Evolutionary conservation across 768 basidiomycete species (phyloP).

Genomic region (Amanita phalloides): DNA sequence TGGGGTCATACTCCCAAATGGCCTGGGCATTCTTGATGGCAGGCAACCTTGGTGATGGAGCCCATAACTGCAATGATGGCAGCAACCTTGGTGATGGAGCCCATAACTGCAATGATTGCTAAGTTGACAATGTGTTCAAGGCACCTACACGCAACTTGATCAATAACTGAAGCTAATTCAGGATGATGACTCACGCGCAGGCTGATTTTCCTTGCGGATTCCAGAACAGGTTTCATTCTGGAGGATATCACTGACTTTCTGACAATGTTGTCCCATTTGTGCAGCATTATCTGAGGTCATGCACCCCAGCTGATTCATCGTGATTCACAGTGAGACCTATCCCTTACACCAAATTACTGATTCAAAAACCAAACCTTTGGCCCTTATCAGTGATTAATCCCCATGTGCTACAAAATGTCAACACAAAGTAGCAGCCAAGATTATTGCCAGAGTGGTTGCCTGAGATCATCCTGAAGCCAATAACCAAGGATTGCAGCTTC

Average conservation of each 20-base stretch:
- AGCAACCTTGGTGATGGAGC: constrained; percentile 17
- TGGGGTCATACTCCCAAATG: constrained; percentile 25
- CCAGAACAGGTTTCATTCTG: constrained; percentile 6
- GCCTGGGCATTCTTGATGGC: constrained; percentile 16
- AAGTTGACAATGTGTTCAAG: constrained; percentile 21
- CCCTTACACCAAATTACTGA: background rate
- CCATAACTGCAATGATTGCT: constrained; percentile 17
- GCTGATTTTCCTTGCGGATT: constrained; percentile 10
- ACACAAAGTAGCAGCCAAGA: constrained; percentile 15
- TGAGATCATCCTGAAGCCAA: constrained; percentile 13
- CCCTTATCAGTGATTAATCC: constrained; percentile 10
- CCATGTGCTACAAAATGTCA: constrained; percentile 14
- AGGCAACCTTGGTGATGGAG: constrained; percentile 17
- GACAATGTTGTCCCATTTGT: constrained; percentile 14
- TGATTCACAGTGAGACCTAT: background rate
- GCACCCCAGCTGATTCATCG: constrained; percentile 11
- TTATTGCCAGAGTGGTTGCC: constrained; percentile 17
- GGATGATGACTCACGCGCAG: constrained; percentile 13
- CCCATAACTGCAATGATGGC: constrained; percentile 19
- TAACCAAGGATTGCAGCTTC: constrained; percentile 12
- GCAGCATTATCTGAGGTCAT: constrained; percentile 16
- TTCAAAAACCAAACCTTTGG: constrained; percentile 13
- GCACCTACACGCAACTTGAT: constrained; percentile 11
- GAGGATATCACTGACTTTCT: constrained; percentile 10
- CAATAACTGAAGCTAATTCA: constrained; percentile 1